Evolutionary conservation across 805 yeast species (phyloP).

Genomic region (Kodamaea kakaduensis): DNA sequence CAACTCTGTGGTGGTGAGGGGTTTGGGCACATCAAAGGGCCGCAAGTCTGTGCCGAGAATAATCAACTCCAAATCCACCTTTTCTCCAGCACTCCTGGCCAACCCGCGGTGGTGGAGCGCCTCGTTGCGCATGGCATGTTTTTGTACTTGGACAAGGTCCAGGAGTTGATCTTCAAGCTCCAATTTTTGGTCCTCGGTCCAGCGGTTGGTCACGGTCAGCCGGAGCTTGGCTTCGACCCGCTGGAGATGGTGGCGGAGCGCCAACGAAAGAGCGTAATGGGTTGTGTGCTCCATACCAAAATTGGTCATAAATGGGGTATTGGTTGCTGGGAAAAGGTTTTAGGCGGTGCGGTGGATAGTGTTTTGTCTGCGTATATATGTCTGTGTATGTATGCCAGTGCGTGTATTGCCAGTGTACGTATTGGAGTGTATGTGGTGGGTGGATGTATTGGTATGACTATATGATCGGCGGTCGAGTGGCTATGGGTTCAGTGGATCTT

Average conservation of each 20-base stretch:
- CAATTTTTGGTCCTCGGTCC: conserved; percentile 17
- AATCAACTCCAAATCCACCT: conserved; percentile 12
- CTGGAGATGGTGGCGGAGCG: conserved; percentile 21
- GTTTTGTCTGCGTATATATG: no score
- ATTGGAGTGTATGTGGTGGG: no score
- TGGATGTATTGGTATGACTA: no score
- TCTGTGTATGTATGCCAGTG: no score
- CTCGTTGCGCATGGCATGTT: conserved; percentile 14
- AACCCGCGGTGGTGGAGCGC: conserved; percentile 15
- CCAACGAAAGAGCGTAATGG: conserved; percentile 24
- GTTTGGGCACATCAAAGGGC: conserved; percentile 10
- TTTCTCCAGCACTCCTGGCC: no score
- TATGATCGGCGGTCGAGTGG: no score
- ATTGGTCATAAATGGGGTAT: no score
- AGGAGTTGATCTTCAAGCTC: conserved; percentile 19
- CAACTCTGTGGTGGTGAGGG: conserved; percentile 16
- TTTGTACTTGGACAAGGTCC: conserved; percentile 16
- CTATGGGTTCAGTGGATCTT: no score
- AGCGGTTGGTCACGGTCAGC: conserved; percentile 9
- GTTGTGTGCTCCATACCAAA: no score
- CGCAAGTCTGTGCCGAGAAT: conserved; percentile 20
- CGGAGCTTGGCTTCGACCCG: conserved; percentile 11
- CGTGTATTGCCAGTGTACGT: no score
- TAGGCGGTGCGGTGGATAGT: no score
- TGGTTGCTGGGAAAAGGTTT: no score